phyloP scores from a whole-genome alignment of 2,329 filamentous ascomycete genomes.

The Microsporum canis region DNA sequence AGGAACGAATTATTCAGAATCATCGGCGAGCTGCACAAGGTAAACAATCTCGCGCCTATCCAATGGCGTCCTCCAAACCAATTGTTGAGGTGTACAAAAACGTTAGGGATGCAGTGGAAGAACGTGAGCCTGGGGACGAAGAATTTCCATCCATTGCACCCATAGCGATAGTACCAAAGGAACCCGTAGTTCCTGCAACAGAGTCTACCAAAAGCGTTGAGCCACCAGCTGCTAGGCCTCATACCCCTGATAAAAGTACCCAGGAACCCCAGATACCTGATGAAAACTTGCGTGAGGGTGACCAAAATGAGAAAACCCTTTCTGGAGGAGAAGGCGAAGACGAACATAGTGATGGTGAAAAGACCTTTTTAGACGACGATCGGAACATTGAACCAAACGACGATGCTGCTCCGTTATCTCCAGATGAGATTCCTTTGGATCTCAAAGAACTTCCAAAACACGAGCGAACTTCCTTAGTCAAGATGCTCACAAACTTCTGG shows the following conservation, averaged over 20 bases:
- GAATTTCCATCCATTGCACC: conserved; percentile 28
- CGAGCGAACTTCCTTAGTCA: conserved; percentile 86
- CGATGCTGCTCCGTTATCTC: conserved; percentile 39
- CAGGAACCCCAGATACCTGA: conserved; percentile 10
- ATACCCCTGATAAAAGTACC: conserved; percentile 17
- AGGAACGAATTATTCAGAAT: conserved; percentile 77
- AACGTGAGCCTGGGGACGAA: conserved; percentile 57
- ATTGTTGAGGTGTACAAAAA: conserved; percentile 94
- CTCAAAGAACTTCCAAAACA: conserved; percentile 75
- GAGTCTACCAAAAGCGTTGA: conserved; percentile 23
- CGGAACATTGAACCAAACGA: conserved; percentile 38
- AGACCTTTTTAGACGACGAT: conserved; percentile 43
- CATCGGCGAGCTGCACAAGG: conserved; percentile 65
- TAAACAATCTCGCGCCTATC: conserved; percentile 67
- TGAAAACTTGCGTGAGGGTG: conserved; percentile 20
- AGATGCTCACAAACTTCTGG: conserved; percentile 96
- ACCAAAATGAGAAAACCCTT: conserved; percentile 42
- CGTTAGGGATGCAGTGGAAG: conserved; percentile 83
- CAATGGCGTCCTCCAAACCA: conserved; percentile 83
- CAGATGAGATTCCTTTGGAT: conserved; percentile 46
- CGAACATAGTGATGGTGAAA: conserved; percentile 59
- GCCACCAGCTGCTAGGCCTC: conserved; percentile 10
- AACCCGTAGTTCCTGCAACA: conserved; percentile 13
- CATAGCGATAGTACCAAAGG: conserved; percentile 9
- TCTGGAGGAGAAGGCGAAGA: conserved; percentile 59